Conservation (phyloP, 352 stramenopile genomes). For the Pythium guiyangense region DNA sequence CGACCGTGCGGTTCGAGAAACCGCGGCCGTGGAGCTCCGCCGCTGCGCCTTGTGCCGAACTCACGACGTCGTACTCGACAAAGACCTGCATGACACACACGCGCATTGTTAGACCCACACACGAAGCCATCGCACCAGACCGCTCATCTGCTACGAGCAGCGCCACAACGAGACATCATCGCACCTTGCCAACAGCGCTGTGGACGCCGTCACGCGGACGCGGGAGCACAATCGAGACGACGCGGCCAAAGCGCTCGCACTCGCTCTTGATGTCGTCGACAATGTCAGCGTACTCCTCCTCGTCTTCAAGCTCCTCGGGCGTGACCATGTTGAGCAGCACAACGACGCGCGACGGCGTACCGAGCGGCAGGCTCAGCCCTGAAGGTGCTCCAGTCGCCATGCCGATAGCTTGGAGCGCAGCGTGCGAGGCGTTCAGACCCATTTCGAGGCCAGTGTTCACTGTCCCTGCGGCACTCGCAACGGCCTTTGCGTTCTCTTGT, state of each 20-base stretch:
- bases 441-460: slow-evolving; percentile 66
- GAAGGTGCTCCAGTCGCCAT: slow-evolving; percentile 30
- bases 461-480: slow-evolving; percentile 56
- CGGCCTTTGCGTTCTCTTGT: slow-evolving; percentile 61
- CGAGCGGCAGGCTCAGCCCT: slow-evolving; percentile 48
- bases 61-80: slow-evolving; percentile 89
- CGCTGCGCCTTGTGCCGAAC: slow-evolving; percentile 75
- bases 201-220: slow-evolving; percentile 57
- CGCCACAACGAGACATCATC: not conserved
- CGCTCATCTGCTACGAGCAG: too few relatives aligned
- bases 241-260: slow-evolving; percentile 82
- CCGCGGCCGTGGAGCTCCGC: slow-evolving; percentile 89
- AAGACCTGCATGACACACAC: slow-evolving; percentile 74
- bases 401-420: slow-evolving; percentile 64
- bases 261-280: slow-evolving; percentile 96
- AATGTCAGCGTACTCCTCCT: slow-evolving; percentile 95
- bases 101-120: slow-evolving; percentile 4
- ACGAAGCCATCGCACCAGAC: too few relatives aligned
- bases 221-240: slow-evolving; percentile 81
- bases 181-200: slow-evolving; percentile 62
- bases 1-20: slow-evolving; percentile 92
- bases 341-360: slow-evolving; percentile 81
- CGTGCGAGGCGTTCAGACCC: slow-evolving; percentile 59
- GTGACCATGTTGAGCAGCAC: slow-evolving; percentile 98
- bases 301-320: slow-evolving; percentile 93